Evolutionary conservation across 208 protist genomes (phyloP).

Genomic region (Leptomonas seymouri): DNA sequence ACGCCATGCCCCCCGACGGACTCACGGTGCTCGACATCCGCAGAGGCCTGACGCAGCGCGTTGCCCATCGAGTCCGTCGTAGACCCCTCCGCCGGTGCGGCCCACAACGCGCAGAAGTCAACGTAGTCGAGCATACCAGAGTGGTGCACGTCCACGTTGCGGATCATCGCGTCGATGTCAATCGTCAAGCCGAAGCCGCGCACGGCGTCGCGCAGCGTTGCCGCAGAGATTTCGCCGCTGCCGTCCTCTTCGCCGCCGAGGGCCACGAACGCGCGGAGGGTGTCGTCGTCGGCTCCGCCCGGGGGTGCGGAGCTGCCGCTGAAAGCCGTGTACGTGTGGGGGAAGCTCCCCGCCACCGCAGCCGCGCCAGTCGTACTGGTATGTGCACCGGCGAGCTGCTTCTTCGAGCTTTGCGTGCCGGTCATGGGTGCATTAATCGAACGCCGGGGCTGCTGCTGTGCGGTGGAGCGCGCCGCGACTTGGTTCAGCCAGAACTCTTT

Average conservation of each 20-base stretch:
- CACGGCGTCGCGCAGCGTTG: conserved; percentile 58
- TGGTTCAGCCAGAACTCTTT: conserved; percentile 46
- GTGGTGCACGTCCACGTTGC: conserved; percentile 54
- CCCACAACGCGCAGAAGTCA: conserved; percentile 78
- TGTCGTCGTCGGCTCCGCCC: conserved; percentile 49
- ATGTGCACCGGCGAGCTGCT: neutral
- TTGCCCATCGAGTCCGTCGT: neutral
- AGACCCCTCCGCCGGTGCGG: conserved; percentile 10
- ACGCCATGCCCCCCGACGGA: neutral
- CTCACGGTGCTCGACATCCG: conserved; percentile 12
- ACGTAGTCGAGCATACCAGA: conserved; percentile 59
- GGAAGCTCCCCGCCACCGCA: neutral
- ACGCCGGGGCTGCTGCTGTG: conserved; percentile 4
- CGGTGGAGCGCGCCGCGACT: conserved; percentile 5
- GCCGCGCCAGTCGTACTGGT: neutral
- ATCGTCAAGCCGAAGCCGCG: conserved; percentile 77
- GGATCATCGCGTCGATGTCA: conserved; percentile 75
- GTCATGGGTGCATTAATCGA: neutral
- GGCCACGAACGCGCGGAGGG: conserved; percentile 75
- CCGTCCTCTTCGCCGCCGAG: conserved; percentile 83
- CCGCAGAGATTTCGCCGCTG: conserved; percentile 47
- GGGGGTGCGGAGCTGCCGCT: conserved; percentile 3
- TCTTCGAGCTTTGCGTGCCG: neutral
- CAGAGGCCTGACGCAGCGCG: conserved; percentile 14
- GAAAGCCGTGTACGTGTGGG: conserved; percentile 18